Percentiles rank a stretch among this genome's conserved stretches.
phyloP scores from a whole-genome alignment of 2,329 filamentous ascomycete species.

The Colletotrichum sansevieriae region DNA sequence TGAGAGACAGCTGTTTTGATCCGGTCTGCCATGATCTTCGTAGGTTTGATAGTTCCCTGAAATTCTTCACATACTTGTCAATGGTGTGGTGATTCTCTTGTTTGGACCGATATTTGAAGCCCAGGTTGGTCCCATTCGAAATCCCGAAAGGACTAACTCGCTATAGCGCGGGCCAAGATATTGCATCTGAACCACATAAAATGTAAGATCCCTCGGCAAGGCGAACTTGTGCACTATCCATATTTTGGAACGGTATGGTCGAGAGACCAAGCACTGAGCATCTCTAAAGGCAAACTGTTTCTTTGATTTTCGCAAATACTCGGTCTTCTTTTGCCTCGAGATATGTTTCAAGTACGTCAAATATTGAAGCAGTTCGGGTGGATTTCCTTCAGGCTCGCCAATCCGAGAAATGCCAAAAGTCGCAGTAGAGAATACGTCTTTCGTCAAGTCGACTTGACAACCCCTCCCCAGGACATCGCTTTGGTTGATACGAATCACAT shows the following conservation, averaged over 20 bases:
- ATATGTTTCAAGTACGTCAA: slow-evolving; percentile 44
- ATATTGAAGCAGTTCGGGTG: slow-evolving; percentile 13
- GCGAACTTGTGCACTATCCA: slow-evolving; percentile 34
- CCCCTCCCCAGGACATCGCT: slow-evolving; percentile 51
- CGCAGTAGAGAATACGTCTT: slow-evolving; percentile 53
- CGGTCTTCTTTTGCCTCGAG: slow-evolving; percentile 41
- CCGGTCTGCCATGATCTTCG: slow-evolving; percentile 12
- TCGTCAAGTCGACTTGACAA: slow-evolving; percentile 55
- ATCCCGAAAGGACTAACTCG: slow-evolving; percentile 26
- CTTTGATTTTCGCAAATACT: slow-evolving; percentile 39
- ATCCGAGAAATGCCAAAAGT: slow-evolving; percentile 52
- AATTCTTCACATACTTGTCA: slow-evolving; percentile 2
- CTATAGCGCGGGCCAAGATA: neutral
- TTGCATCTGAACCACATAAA: slow-evolving; percentile 15
- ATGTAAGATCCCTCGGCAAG: slow-evolving; percentile 14
- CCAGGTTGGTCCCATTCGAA: slow-evolving; percentile 14
- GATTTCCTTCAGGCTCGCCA: slow-evolving; percentile 41
- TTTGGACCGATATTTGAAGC: slow-evolving; percentile 22
- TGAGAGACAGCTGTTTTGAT: slow-evolving; percentile 10
- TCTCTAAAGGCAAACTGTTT: slow-evolving; percentile 23
- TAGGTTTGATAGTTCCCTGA: slow-evolving; percentile 19
- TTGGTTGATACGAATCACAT: slow-evolving; percentile 50
- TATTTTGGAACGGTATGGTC: slow-evolving; percentile 22
- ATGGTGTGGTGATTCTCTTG: slow-evolving; percentile 16
- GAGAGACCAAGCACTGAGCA: slow-evolving; percentile 7